Evolutionary conservation across 768 basidiomycete genomes (phyloP), one percentile per base, ranked within the genome.

Genomic region (Artomyces pyxidatus): DNA sequence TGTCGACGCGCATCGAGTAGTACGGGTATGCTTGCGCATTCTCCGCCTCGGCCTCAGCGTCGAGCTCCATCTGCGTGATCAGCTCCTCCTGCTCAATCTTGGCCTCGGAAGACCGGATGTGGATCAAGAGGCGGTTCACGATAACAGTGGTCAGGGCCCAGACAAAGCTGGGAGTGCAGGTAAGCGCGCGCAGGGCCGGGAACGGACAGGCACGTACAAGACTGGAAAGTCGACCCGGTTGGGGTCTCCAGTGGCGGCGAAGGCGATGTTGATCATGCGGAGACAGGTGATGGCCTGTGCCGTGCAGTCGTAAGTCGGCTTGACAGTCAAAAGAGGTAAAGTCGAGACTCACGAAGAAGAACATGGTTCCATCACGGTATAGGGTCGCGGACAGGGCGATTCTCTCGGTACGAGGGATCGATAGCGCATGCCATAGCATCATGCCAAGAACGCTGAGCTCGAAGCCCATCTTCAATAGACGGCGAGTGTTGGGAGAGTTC

Each of bases 351-450:
- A 70, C 70, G 29, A 66, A 21, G 50, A 70, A 72, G 52, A 62
- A 70, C 1, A 56, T 29, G 12, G 69, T 56, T 14, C 70, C 68
- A 53, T 70, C 68, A 5, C 63, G 53, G 42, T 65, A 57, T 3
- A 72, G 63, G 4, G 63, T 58, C 25, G 57, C 53, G 28, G 55
- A 51, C 16, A 72, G 51, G 1, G 59, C 61, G 21, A 58, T 50
- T 22, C 61, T 44, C 16, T 58, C 52, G 4, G 53, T 45, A 6
- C 64, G 63, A 5, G 71, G 70, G 1, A 62, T 56, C 29, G 65
- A 65, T 17, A 70, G 49, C 1, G 68, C 68, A 50, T 69, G 69
- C 46, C 64, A 64, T 26, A 57, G 51, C 1, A 61, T 65, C 10
- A 64, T 60, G 9, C 56, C 25, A 7, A 72, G 54, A 2, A 71